phyloP scores from a whole-genome alignment of 1,284 basidiomycete genomes.

The Sanghuangporus baumii region DNA sequence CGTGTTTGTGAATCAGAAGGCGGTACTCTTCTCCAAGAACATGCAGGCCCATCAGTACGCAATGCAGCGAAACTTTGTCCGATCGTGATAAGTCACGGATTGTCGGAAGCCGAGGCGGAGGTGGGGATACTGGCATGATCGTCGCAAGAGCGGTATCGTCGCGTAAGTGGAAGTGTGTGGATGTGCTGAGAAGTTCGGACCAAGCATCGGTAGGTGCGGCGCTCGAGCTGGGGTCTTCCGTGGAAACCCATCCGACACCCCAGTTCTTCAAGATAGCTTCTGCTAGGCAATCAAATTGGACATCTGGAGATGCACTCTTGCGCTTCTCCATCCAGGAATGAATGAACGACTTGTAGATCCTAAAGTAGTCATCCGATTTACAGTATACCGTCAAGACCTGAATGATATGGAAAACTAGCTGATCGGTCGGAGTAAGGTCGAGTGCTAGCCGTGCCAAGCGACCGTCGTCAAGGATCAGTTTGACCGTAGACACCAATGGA shows the following conservation, averaged over 20 bases:
- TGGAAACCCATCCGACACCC: slow-evolving; percentile 21
- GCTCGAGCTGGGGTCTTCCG: slow-evolving; percentile 17
- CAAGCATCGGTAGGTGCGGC: slow-evolving; percentile 22
- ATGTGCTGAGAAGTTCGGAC: slow-evolving; percentile 33
- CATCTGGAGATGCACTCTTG: slow-evolving; percentile 36
- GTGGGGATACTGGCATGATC: slow-evolving; percentile 14
- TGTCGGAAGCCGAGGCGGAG: slow-evolving; percentile 38
- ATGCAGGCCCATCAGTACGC: slow-evolving; percentile 67
- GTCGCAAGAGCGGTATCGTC: slow-evolving; percentile 49
- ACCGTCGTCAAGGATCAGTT: slow-evolving; percentile 44
- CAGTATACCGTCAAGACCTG: slow-evolving; percentile 32
- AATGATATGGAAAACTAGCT: slow-evolving; percentile 53
- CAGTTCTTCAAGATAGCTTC: slow-evolving; percentile 48
- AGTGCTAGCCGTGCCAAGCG: slow-evolving; percentile 39
- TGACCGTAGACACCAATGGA: slow-evolving; percentile 39
- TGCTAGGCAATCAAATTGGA: slow-evolving; percentile 54
- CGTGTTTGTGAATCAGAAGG: slow-evolving; percentile 46
- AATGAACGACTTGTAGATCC: slow-evolving; percentile 53
- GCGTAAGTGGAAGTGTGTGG: slow-evolving; percentile 40
- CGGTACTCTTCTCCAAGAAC: slow-evolving; percentile 69
- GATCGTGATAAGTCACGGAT: neutral
- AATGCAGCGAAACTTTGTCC: slow-evolving; percentile 37
- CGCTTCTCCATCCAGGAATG: slow-evolving; percentile 44
- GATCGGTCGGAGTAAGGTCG: slow-evolving; percentile 44
- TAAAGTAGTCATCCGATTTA: slow-evolving; percentile 45